A percentile compares a stretch with the other conserved stretches of the same genome.
phyloP scores from a whole-genome alignment of 345 rosid genomes.

The Geranium brycei region DNA sequence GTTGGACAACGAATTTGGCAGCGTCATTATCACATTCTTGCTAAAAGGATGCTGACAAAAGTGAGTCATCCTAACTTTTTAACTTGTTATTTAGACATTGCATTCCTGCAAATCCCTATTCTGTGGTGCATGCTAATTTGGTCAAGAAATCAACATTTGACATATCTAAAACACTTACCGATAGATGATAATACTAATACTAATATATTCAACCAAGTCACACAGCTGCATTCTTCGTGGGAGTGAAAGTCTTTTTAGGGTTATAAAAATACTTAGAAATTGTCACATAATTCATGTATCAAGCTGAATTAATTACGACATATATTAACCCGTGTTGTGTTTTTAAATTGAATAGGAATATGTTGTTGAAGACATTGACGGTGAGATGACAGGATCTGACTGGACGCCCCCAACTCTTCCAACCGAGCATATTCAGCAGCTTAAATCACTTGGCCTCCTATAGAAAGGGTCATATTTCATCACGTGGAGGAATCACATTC shows the following conservation, averaged over 20 bases:
- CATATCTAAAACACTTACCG: no score
- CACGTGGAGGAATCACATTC: neutral
- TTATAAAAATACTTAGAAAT: no score
- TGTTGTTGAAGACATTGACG: constrained; percentile 97
- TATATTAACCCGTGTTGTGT: neutral
- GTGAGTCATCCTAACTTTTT: constrained; percentile 26
- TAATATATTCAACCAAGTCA: neutral
- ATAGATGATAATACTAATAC: no score
- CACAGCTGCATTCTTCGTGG: no score
- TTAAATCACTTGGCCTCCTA: constrained; percentile 77
- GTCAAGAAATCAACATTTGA: no score
- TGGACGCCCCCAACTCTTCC: constrained; percentile 91
- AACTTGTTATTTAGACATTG: no score
- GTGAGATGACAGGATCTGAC: constrained; percentile 67
- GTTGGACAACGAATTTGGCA: constrained; percentile 99
- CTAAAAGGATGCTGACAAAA: constrained; percentile 94
- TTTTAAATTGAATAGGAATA: constrained; percentile 47
- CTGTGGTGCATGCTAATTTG: no score
- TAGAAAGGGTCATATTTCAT: constrained; percentile 15
- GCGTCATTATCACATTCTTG: constrained; percentile 95
- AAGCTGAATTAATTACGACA: neutral
- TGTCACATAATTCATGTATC: neutral
- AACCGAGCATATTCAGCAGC: constrained; percentile 78
- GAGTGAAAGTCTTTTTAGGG: no score
- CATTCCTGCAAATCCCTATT: no score